A percentile compares a stretch with the other conserved stretches of the same genome.
These are phyloP conservation scores for Agarophyton chilense DNA, from an alignment of 23 red algal genomes.

Conservation along the genomic window DNA sequence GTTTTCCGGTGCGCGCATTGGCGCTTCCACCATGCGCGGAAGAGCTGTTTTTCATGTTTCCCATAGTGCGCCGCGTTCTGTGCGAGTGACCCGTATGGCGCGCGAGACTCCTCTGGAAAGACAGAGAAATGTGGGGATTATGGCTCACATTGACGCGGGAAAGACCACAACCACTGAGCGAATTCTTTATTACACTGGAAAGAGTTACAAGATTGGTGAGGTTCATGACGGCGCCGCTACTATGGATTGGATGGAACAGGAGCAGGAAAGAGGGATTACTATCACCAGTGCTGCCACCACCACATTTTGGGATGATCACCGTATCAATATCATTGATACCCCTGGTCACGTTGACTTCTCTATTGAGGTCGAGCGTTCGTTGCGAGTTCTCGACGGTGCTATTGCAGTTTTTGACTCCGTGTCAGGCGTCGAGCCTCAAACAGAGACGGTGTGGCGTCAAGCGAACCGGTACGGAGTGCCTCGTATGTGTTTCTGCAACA, in stretches of 20 bases:
- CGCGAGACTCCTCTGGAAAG: constrained; percentile 65
- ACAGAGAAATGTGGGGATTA: constrained; percentile 82
- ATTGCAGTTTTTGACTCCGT: constrained; percentile 98
- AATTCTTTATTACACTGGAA: constrained; percentile 99
- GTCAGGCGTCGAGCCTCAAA: constrained; percentile 96
- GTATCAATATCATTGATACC: constrained; percentile 99
- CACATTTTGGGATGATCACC: constrained; percentile 89
- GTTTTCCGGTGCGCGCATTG: background rate
- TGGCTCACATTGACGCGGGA: constrained; percentile 92
- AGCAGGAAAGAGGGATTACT: constrained; percentile 98
- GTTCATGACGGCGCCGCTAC: constrained; percentile 98
- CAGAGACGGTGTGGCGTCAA: constrained; percentile 99
- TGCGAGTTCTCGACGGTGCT: constrained; percentile 98
- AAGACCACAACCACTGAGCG: constrained; percentile 99
- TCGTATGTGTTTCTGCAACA: constrained; percentile 99
- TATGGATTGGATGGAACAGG: constrained; percentile 99
- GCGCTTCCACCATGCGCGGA: constrained; percentile 14
- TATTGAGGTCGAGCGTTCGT: constrained; percentile 95
- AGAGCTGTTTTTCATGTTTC: background rate
- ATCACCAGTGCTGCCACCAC: constrained; percentile 98
- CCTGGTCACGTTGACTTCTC: constrained; percentile 99
- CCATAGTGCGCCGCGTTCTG: background rate
- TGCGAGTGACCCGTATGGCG: constrained; percentile 17
- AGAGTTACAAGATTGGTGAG: constrained; percentile 98
- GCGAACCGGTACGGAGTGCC: constrained; percentile 95